A percentile compares a stretch with the other conserved stretches of the same genome.
Conservation (phyloP, 495 filamentous ascomycete species). For the Hypoxylon subgilvum region DNA sequence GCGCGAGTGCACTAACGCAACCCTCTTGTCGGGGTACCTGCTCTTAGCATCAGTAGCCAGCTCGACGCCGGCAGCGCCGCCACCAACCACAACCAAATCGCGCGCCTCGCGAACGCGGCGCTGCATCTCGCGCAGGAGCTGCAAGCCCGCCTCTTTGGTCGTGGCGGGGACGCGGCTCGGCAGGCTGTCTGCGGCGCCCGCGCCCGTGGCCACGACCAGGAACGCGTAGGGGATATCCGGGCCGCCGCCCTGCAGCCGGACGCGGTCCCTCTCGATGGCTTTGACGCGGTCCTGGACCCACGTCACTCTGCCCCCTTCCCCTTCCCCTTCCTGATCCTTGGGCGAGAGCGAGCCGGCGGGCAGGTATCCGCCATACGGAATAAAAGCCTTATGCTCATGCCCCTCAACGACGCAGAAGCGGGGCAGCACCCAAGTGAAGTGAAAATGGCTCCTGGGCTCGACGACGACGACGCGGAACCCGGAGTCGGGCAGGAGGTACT, state of each 20-base stretch:
- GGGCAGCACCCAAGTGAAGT: slow-evolving; percentile 62
- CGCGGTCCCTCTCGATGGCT: slow-evolving; percentile 29
- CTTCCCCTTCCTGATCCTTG: too few relatives aligned
- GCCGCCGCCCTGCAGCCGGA: slow-evolving; percentile 37
- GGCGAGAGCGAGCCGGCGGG: slow-evolving; percentile 22
- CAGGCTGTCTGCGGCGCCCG: slow-evolving; percentile 53
- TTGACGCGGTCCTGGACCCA: slow-evolving; percentile 49
- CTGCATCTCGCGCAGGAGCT: slow-evolving; percentile 50
- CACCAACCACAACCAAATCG: slow-evolving; percentile 63
- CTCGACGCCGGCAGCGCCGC: slow-evolving; percentile 67
- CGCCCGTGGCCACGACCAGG: slow-evolving; percentile 61
- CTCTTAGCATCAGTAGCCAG: slow-evolving; percentile 66
- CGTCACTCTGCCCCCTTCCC: slow-evolving; percentile 32
- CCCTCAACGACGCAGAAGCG: slow-evolving; percentile 54
- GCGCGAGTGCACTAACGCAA: slow-evolving; percentile 64
- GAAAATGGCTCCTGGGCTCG: slow-evolving; percentile 65
- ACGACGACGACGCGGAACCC: slow-evolving; percentile 59
- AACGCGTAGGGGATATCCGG: slow-evolving; percentile 61
- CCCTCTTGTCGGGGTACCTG: slow-evolving; percentile 62
- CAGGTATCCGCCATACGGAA: slow-evolving; percentile 53
- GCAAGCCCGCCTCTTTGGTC: slow-evolving; percentile 51
- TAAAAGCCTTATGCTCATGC: slow-evolving; percentile 56
- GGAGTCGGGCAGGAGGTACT: slow-evolving; percentile 52
- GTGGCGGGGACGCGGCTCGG: slow-evolving; percentile 59
- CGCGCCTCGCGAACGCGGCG: slow-evolving; percentile 44